Conservation (phyloP, 495 filamentous ascomycete species). For the Coniosporium apollinis region DNA sequence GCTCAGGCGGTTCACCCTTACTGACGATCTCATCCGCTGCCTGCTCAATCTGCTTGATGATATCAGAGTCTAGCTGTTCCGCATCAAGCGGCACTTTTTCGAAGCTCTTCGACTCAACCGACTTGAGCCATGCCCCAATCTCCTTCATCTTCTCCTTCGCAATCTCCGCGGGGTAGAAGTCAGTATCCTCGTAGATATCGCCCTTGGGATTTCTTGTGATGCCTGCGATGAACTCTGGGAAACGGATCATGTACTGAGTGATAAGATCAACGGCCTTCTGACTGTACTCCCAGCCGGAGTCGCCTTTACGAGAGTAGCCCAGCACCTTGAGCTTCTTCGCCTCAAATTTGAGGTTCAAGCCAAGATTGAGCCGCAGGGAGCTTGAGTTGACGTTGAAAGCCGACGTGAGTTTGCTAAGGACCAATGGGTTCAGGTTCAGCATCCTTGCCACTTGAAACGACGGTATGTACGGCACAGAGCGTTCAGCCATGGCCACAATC, state of each 20-base stretch:
- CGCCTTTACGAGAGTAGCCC: slow-evolving; percentile 75
- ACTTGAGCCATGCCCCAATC: slow-evolving; percentile 83
- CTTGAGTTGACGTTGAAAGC: slow-evolving; percentile 71
- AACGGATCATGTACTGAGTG: slow-evolving; percentile 74
- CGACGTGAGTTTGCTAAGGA: slow-evolving; percentile 89
- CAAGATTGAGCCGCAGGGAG: slow-evolving; percentile 68
- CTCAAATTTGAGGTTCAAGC: slow-evolving; percentile 94
- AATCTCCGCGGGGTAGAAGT: slow-evolving; percentile 62
- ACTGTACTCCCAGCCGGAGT: slow-evolving; percentile 89
- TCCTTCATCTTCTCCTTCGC: slow-evolving; percentile 67
- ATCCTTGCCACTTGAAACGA: slow-evolving; percentile 73
- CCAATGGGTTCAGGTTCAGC: slow-evolving; percentile 65
- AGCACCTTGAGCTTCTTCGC: slow-evolving; percentile 87
- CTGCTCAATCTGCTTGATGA: slow-evolving; percentile 64
- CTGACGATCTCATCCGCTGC: slow-evolving; percentile 46
- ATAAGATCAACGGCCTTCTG: slow-evolving; percentile 66
- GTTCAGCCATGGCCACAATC: slow-evolving; percentile 51
- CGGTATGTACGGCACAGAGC: slow-evolving; percentile 56
- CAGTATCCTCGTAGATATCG: slow-evolving; percentile 60
- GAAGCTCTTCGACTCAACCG: slow-evolving; percentile 73
- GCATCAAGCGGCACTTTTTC: slow-evolving; percentile 89
- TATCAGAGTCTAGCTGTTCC: slow-evolving; percentile 82
- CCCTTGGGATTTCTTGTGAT: slow-evolving; percentile 61
- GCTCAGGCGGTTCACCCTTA: slow-evolving; percentile 33
- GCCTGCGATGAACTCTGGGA: slow-evolving; percentile 85